Evolutionary conservation across 2,329 filamentous ascomycete genomes (phyloP).

Genomic region (Daldinia sp.): DNA sequence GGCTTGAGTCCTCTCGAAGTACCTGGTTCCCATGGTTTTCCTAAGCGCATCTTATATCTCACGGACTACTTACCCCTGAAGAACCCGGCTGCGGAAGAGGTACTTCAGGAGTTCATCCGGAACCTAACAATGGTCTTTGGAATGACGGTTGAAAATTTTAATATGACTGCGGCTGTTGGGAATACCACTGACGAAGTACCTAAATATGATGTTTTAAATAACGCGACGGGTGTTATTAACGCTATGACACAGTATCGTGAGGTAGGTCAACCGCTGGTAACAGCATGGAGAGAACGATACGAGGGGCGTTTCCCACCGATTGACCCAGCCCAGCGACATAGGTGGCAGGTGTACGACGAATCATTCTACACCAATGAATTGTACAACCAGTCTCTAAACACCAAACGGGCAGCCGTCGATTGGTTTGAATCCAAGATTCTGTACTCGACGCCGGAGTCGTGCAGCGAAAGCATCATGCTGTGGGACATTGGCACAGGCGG

Average conservation of each 20-base stretch:
- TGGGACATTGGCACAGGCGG: slow-evolving; percentile 55
- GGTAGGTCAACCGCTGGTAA: slow-evolving; percentile 47
- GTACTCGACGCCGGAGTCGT: slow-evolving; percentile 48
- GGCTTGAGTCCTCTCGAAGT: slow-evolving; percentile 49
- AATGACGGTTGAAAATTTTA: slow-evolving; percentile 50
- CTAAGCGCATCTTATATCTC: slow-evolving; percentile 51
- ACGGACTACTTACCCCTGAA: slow-evolving; percentile 52
- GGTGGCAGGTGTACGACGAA: slow-evolving; percentile 44
- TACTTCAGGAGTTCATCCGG: slow-evolving; percentile 49
- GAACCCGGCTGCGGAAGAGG: slow-evolving; percentile 50
- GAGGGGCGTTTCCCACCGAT: slow-evolving; percentile 52
- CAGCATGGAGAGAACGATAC: slow-evolving; percentile 46
- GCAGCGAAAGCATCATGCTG: slow-evolving; percentile 52
- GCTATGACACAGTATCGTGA: slow-evolving; percentile 46
- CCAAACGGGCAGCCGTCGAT: slow-evolving; percentile 47
- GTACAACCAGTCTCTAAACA: slow-evolving; percentile 40
- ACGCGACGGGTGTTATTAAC: slow-evolving; percentile 45
- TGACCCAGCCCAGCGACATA: slow-evolving; percentile 47
- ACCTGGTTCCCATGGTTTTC: slow-evolving; percentile 47
- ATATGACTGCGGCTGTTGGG: slow-evolving; percentile 48
- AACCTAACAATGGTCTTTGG: slow-evolving; percentile 48
- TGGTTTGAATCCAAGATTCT: slow-evolving; percentile 51
- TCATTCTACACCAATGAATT: not conserved
- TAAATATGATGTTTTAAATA: slow-evolving; percentile 41
- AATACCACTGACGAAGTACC: slow-evolving; percentile 43